These are phyloP conservation scores for Aspergillus candidus DNA, from an alignment of 2,329 filamentous ascomycete species.

Conservation along the genomic window DNA sequence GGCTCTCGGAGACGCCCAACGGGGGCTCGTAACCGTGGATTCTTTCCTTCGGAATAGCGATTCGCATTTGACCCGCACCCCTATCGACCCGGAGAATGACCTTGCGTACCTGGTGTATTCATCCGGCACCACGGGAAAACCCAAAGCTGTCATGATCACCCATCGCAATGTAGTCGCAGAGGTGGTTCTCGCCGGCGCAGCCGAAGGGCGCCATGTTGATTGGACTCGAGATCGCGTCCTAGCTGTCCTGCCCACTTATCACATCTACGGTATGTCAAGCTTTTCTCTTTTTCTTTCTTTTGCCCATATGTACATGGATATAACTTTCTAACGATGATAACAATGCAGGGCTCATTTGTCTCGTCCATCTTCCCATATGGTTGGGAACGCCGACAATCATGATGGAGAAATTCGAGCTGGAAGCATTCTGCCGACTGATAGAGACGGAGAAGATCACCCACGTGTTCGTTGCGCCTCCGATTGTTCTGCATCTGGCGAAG, in stretches of 20 bases:
- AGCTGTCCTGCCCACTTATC: constrained; percentile 14
- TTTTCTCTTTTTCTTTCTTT: too few species aligned
- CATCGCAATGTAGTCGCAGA: constrained; percentile 15
- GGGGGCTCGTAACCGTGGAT: too few species aligned
- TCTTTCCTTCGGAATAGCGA: too few species aligned
- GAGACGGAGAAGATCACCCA: constrained; percentile 10
- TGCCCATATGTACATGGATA: too few species aligned
- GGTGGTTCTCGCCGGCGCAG: constrained; percentile 7
- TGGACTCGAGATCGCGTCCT: constrained; percentile 11
- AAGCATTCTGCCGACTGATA: constrained; percentile 6
- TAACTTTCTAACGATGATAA: too few species aligned
- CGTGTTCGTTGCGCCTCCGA: constrained; percentile 14
- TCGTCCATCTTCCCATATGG: constrained; percentile 12
- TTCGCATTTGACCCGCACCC: not conserved
- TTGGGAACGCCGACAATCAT: constrained; percentile 9
- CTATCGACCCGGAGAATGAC: constrained; percentile 8
- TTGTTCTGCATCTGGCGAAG: constrained; percentile 14
- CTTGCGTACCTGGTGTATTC: constrained; percentile 24
- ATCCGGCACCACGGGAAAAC: constrained; percentile 26
- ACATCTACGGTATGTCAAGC: constrained; percentile 15
- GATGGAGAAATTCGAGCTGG: constrained; percentile 14
- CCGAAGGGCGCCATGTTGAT: constrained; percentile 4
- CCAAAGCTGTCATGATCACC: constrained; percentile 21
- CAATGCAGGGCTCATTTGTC: constrained; percentile 11
- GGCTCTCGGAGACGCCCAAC: not conserved